phyloP scores from a whole-genome alignment of 208 protist species.

The Trypanosoma boissoni region DNA sequence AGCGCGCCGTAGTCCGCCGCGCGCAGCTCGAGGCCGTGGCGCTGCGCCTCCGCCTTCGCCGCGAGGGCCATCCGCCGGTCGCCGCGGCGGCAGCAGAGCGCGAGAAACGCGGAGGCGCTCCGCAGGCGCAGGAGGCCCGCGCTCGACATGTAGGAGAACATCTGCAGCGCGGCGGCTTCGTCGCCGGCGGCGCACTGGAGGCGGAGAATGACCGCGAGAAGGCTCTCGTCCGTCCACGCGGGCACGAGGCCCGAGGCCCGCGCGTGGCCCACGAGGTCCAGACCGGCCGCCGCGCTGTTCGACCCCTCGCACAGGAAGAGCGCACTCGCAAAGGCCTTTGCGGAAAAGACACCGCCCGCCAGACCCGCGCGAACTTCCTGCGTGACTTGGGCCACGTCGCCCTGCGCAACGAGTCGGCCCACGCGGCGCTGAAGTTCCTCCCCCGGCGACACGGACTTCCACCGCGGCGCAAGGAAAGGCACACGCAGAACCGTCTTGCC shows the following conservation, averaged over 20 bases:
- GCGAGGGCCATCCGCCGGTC: slow-evolving; percentile 35
- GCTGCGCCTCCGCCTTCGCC: slow-evolving; percentile 38
- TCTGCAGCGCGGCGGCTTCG: slow-evolving; percentile 34
- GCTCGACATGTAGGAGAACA: slow-evolving; percentile 58
- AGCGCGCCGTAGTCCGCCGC: slow-evolving; percentile 47
- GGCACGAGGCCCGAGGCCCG: slow-evolving; percentile 16
- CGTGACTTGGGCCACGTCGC: slow-evolving; percentile 10
- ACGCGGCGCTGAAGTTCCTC: slow-evolving; percentile 25
- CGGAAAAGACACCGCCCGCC: slow-evolving; percentile 19
- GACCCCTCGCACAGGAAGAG: slow-evolving; percentile 46
- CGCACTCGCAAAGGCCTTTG: slow-evolving; percentile 42
- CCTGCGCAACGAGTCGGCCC: slow-evolving; percentile 14
- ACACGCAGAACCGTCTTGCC: not conserved
- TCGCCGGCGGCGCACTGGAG: slow-evolving; percentile 57
- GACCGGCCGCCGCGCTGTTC: slow-evolving; percentile 28
- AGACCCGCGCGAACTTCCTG: slow-evolving; percentile 11
- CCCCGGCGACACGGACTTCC: slow-evolving; percentile 13
- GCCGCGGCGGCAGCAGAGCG: slow-evolving; percentile 35
- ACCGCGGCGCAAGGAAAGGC: not conserved
- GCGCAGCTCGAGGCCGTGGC: slow-evolving; percentile 44
- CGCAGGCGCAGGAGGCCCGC: slow-evolving; percentile 43
- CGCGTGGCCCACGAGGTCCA: slow-evolving; percentile 45
- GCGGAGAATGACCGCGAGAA: slow-evolving; percentile 55
- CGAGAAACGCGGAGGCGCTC: slow-evolving; percentile 51
- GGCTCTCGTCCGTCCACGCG: slow-evolving; percentile 53